phyloP scores from a whole-genome alignment of 768 basidiomycete genomes.

The Lactifluus echinatus region DNA sequence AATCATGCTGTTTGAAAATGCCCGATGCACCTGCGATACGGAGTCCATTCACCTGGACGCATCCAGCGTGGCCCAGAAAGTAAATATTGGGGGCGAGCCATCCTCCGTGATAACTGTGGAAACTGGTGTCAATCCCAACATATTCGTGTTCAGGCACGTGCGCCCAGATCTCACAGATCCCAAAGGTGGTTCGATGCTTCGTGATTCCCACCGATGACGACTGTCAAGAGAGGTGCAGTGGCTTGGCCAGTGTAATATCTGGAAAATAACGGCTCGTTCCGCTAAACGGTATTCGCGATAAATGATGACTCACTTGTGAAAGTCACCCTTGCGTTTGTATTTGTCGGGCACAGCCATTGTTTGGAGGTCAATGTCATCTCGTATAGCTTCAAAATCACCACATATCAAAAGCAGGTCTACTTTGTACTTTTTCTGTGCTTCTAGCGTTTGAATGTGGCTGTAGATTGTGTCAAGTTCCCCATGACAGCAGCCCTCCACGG shows the following conservation, averaged over 20 bases:
- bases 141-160: slow-evolving; percentile 1
- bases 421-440: slow-evolving; percentile 50
- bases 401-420: slow-evolving; percentile 87
- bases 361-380: slow-evolving; percentile 76
- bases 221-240: slow-evolving; percentile 66
- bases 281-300: not conserved
- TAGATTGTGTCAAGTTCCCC: slow-evolving; percentile 90
- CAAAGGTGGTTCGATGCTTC: slow-evolving; percentile 96
- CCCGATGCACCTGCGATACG: slow-evolving; percentile 88
- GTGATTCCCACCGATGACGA: slow-evolving; percentile 97
- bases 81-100: slow-evolving; percentile 98
- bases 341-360: slow-evolving; percentile 90
- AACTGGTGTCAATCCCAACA: slow-evolving; percentile 5
- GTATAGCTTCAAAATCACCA: slow-evolving; percentile 92
- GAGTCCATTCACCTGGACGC: slow-evolving; percentile 78
- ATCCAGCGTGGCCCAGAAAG: slow-evolving; percentile 88
- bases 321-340: slow-evolving; percentile 76
- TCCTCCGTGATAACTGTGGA: slow-evolving; percentile 80
- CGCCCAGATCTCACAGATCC: slow-evolving; percentile 62
- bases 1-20: slow-evolving; percentile 79
- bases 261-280: slow-evolving; percentile 1
- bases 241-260: slow-evolving; percentile 44
- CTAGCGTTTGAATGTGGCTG: slow-evolving; percentile 52
- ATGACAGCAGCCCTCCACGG: slow-evolving; percentile 93
- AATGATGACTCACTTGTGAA: slow-evolving; percentile 49